Percentiles rank a stretch among this genome's conserved stretches.
Conservation (phyloP, 2,329 filamentous ascomycete genomes). For the Sordariomycetes sp. region DNA sequence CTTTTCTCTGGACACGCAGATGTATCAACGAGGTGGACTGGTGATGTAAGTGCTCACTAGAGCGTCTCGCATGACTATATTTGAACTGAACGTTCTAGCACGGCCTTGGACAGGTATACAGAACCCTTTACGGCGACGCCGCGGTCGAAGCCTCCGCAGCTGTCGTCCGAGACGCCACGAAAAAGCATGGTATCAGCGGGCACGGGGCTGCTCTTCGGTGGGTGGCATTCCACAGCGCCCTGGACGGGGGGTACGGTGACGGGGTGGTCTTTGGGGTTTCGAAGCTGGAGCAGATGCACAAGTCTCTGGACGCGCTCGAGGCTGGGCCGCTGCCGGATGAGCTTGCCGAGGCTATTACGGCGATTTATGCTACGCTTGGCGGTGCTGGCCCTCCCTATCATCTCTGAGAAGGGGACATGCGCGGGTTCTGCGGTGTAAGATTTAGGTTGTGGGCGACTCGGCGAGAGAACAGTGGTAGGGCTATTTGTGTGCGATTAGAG, state of each 20-base stretch:
- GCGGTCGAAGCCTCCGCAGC: background rate
- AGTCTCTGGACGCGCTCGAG: background rate
- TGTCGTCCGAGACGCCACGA: background rate
- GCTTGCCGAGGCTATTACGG: background rate
- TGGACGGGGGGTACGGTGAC: background rate
- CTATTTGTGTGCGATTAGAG: no score
- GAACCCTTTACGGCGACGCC: background rate
- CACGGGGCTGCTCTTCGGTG: background rate
- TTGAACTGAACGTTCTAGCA: background rate
- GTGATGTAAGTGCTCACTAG: background rate
- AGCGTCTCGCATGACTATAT: no score
- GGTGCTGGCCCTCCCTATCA: no score
- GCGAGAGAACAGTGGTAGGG: no score
- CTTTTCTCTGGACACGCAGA: background rate
- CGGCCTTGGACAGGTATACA: background rate
- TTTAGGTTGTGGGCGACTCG: no score
- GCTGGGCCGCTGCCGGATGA: background rate
- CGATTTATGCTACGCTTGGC: background rate
- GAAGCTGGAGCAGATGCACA: background rate
- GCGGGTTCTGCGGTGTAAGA: no score
- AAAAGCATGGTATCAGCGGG: background rate
- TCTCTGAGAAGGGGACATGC: no score
- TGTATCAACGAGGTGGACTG: background rate
- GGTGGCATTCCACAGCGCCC: background rate
- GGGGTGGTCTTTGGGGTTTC: background rate